Base-by-base conservation (phyloP, 1,284 basidiomycete genomes). In the Leucoagaricus sp. region DNA sequence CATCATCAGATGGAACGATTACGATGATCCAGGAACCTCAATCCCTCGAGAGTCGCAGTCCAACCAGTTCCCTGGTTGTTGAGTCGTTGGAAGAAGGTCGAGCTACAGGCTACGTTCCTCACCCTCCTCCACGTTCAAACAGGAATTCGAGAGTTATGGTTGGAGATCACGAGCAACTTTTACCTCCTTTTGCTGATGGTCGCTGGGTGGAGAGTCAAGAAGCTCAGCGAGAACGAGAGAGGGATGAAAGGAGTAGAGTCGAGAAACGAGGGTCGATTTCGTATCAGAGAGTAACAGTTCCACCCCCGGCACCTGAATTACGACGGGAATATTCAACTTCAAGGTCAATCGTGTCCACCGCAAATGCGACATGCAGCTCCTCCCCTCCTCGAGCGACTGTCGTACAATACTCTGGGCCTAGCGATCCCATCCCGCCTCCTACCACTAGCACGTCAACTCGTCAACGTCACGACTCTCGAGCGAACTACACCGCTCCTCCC, bases 1-100 rank as follows among this genome's bases (percentile, higher is more conserved):
- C 28, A 4, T 19, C 26, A 6, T 40, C 26, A 21, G 40, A 44
- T 38, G 50, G 10, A 4, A 19, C 31, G 7, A 41, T 41, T 21
- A 41, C 19, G 26, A n/a, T 42, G 17, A 12, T 19, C 47, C 19
- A 31, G 29, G 17, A 28, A 44, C 17, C 51, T 33, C 31, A 40
- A 19, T 36, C 7, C n/a, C 29, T 34, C 25, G 23, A 3, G 8
- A n/a, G 15, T 46, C 21, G 19, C 36, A 51, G 55, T 33, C 49
- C 49, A 10, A 44, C 31, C 15, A 57, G 41, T 41, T 57, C 55
- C 5, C 15, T 42, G 7, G 12, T 57, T n/a, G 49, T 57, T 9
- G 55, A 57, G 44, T 51, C 55, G 19, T 33, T 57, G 47, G 55
- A 57, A 28, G 55, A 57, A 40, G 55, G 55, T 7, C n/a, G 55